Conservation (phyloP, 495 filamentous ascomycete genomes). For the Xanthoparmelia taractica region DNA sequence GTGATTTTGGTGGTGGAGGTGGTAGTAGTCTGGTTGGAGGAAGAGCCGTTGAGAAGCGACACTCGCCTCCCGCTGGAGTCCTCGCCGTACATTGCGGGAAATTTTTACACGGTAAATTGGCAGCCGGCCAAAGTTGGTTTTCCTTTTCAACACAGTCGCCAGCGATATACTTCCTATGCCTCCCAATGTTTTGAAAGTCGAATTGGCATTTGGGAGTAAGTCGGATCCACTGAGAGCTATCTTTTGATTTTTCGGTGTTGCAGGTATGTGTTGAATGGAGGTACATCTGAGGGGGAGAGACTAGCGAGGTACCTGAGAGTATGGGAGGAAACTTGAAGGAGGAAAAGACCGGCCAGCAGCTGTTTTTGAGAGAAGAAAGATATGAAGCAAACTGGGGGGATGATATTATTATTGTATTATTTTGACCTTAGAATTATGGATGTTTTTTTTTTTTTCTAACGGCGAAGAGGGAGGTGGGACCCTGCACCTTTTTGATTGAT, state of each 20-base stretch:
- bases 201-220: neutral
- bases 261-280: neutral
- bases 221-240: neutral
- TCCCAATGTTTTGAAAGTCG: constrained; percentile 1
- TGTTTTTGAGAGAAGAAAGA: neutral
- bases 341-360: neutral
- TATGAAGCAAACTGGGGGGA: neutral
- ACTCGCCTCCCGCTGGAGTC: constrained; percentile 28
- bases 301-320: neutral
- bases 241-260: neutral
- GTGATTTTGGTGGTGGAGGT: constrained; percentile 10
- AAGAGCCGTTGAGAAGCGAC: constrained; percentile 27
- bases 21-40: constrained; percentile 13
- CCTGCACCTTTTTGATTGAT: constrained; percentile 18
- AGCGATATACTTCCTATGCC: neutral
- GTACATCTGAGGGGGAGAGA: no score
- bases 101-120: neutral
- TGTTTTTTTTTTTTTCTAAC: no score
- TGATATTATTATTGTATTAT: no score
- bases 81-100: constrained; percentile 26
- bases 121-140: neutral
- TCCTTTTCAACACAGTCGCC: neutral
- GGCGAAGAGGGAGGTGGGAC: constrained; percentile 12
- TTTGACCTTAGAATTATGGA: no score
- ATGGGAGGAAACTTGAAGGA: neutral